Conservation (phyloP, 805 yeast genomes). For the Candida ascalaphidarum region DNA sequence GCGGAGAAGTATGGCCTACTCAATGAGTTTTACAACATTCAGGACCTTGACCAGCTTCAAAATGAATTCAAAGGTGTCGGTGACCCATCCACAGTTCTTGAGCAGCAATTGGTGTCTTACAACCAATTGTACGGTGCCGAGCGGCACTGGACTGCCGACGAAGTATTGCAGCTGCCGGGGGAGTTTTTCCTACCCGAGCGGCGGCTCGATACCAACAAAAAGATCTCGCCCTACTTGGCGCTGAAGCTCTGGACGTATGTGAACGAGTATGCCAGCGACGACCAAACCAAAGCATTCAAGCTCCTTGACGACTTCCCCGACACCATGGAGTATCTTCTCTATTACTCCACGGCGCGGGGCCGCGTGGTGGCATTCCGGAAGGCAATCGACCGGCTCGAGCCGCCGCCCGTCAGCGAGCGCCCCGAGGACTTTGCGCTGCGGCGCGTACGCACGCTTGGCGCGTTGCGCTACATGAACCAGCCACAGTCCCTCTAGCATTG, state of each 20-base stretch:
- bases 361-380: constrained; percentile 13
- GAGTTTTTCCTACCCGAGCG: constrained; percentile 24
- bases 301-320: constrained; percentile 26
- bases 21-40: constrained; percentile 19
- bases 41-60: constrained; percentile 5
- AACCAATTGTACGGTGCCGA: background rate
- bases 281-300: constrained; percentile 12
- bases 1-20: constrained; percentile 10
- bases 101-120: constrained; percentile 10
- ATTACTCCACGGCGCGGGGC: constrained; percentile 10
- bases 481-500: background rate
- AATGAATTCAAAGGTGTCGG: constrained; percentile 4
- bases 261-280: constrained; percentile 8
- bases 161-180: constrained; percentile 13
- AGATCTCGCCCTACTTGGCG: constrained; percentile 11
- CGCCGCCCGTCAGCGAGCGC: constrained; percentile 8
- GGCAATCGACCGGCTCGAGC: constrained; percentile 11
- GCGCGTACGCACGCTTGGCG: constrained; percentile 14
- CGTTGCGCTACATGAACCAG: constrained; percentile 10
- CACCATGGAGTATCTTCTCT: constrained; percentile 20
- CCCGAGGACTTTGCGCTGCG: constrained; percentile 14
- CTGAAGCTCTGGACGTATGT: constrained; percentile 10
- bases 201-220: constrained; percentile 12
- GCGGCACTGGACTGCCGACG: constrained; percentile 4
- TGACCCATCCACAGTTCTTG: constrained; percentile 6